Evolutionary conservation across 441 rosid genomes (phyloP).

Genomic region (Euphorbia celastroides): DNA sequence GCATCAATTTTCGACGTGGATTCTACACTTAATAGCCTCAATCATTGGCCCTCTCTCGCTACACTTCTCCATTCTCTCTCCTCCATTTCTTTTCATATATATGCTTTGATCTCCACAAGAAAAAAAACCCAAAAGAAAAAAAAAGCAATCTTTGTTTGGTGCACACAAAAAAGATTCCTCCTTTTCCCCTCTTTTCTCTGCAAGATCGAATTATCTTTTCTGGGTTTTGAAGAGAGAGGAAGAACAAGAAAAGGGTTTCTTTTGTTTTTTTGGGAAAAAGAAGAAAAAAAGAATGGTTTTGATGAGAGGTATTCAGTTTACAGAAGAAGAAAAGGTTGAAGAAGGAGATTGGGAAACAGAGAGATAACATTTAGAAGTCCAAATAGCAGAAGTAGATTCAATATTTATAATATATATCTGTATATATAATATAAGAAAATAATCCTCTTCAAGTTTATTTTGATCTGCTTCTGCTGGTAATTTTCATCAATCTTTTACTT

Average conservation of each 20-base stretch:
- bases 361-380: slow-evolving; percentile 31
- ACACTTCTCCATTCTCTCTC: background rate
- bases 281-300: slow-evolving; percentile 54
- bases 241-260: background rate
- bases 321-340: slow-evolving; percentile 51
- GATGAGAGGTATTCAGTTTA: slow-evolving; percentile 36
- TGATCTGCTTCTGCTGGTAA: slow-evolving; percentile 54
- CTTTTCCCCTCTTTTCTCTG: too few species aligned
- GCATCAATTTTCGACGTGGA: slow-evolving; percentile 42
- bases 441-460: slow-evolving; percentile 9
- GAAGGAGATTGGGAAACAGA: slow-evolving; percentile 83
- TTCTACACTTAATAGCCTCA: slow-evolving; percentile 35
- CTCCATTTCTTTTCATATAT: background rate
- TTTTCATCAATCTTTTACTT: background rate
- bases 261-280: background rate
- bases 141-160: slow-evolving; percentile 9
- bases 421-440: too few species aligned
- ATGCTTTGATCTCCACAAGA: slow-evolving; percentile 7
- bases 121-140: too few species aligned
- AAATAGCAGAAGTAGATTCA: slow-evolving; percentile 36
- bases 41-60: slow-evolving; percentile 37
- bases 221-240: background rate
- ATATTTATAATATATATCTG: background rate
- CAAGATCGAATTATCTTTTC: background rate
- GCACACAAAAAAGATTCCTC: too few species aligned